phyloP scores from a whole-genome alignment of 1,139 yeast species.

The Candida sanyaensis region DNA sequence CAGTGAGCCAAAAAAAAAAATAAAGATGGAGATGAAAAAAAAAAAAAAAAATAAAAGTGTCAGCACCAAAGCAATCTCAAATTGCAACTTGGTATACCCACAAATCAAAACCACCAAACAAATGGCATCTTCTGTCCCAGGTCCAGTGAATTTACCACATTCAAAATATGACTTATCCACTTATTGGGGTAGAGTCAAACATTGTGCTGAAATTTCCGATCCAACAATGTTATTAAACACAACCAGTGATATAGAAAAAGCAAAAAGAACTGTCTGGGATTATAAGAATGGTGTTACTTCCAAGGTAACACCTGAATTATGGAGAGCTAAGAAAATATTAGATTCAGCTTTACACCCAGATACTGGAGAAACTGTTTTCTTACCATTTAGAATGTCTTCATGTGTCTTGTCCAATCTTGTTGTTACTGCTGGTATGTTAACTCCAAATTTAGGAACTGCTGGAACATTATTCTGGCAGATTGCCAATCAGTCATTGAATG shows the following conservation, averaged over 20 bases:
- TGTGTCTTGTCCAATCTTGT: conserved; percentile 91
- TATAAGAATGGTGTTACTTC: conserved; percentile 68
- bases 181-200: conserved; percentile 92
- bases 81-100: too few species aligned
- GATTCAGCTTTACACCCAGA: conserved; percentile 95
- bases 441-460: conserved; percentile 85
- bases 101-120: background rate
- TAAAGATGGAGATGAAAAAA: background rate
- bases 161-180: conserved; percentile 78
- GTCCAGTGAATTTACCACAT: conserved; percentile 74
- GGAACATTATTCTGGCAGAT: conserved; percentile 98
- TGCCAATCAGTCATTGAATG: conserved; percentile 94
- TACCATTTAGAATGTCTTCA: conserved; percentile 96
- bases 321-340: conserved; percentile 84
- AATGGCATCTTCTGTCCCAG: conserved; percentile 90
- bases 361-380: conserved; percentile 86
- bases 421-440: conserved; percentile 96
- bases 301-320: conserved; percentile 74
- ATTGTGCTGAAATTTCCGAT: conserved; percentile 90
- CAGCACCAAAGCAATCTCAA: background rate
- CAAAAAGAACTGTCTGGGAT: conserved; percentile 67
- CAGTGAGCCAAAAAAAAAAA: background rate
- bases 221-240: conserved; percentile 87
- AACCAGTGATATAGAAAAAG: conserved; percentile 57
- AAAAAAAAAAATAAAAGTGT: too few species aligned